Evolutionary conservation across 2,329 filamentous ascomycete genomes (phyloP).

Genomic region (Blastomyces percursus): DNA sequence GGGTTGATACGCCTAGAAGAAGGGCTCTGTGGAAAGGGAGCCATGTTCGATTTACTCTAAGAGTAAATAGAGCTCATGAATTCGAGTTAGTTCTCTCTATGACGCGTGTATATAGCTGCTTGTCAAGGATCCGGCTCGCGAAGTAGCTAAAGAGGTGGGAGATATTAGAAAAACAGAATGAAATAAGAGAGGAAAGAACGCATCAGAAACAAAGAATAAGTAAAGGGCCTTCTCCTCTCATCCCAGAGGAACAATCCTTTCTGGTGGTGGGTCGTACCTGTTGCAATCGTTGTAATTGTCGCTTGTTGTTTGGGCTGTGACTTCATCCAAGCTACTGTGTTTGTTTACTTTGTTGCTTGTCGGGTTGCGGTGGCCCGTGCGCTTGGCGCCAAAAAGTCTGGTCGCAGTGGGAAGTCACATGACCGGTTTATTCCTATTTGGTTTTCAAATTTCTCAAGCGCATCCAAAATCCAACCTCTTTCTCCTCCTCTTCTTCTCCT

Average conservation of each 20-base stretch:
- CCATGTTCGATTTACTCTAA: slow-evolving; percentile 32
- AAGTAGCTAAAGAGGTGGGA: neutral
- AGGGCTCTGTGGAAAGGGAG: slow-evolving; percentile 48
- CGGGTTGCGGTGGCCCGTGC: neutral
- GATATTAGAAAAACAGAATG: neutral
- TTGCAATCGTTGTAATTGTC: neutral
- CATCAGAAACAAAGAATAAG: neutral
- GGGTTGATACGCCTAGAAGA: slow-evolving; percentile 70
- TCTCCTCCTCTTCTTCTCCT: neutral
- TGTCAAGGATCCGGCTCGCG: neutral
- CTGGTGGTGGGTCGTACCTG: neutral
- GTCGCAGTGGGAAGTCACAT: neutral
- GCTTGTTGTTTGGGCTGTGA: neutral
- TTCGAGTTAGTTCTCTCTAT: neutral
- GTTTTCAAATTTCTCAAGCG: neutral
- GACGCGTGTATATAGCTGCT: neutral
- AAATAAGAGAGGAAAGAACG: neutral
- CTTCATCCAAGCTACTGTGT: neutral
- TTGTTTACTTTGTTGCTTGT: slow-evolving; percentile 3
- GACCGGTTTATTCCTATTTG: neutral
- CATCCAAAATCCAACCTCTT: neutral
- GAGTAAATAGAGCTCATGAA: neutral
- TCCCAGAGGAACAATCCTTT: neutral
- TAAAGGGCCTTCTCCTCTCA: neutral
- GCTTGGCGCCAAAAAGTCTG: slow-evolving; percentile 1